Base-by-base conservation (phyloP, 2,329 filamentous ascomycete species). In the Orbilia oligospora region DNA sequence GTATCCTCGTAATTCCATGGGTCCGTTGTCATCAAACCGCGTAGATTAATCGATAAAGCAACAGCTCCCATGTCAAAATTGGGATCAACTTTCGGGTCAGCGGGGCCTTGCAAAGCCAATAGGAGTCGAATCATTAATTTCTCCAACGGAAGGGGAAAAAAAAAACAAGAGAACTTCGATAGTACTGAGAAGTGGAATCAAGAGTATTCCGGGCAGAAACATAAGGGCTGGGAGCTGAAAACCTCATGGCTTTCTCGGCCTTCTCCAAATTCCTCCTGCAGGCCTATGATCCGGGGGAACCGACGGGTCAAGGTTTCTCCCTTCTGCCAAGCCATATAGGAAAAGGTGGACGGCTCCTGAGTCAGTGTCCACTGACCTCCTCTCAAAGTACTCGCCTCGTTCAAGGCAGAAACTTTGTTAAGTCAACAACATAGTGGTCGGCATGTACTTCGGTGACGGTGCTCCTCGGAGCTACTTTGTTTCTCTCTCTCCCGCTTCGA, bases 21-120 rank as follows among this genome's bases (percentile, higher is more conserved):
- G 12, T 41, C 56, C 36, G 27, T 33, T 41, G 56, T 61, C 56
- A 61, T 61, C 53, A 63, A 36, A 65, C 61, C 68, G 70, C 70
- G 61, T 73, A 73, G 46, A 73, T 73, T 73, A 73, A 67, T 72
- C 63, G 70, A 67, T 72, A 72, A 48, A 65, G 18, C 18, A 20
- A 41, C 41, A n/a, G n/a, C n/a, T n/a, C 36, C 58, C 58, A 55
- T 72, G 58, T 33, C 30, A 12, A 20, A 58, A 58, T 38, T n/a
- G 22, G 56, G 16, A 44, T 44, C 56, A 44, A 61, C 33, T 61
- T 36, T 61, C 56, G 56, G 56, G n/a, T 44, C 33, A 61, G 36
- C 36, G 56, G 56, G 56, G 36, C 56, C 36, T 41, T 27, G 4
- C 33, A 27, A 44, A 61, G 12, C 56, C 56, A 61, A 61, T 61